Conservation (phyloP, 352 stramenopile species). For the Halophytophthora polymorphica region DNA sequence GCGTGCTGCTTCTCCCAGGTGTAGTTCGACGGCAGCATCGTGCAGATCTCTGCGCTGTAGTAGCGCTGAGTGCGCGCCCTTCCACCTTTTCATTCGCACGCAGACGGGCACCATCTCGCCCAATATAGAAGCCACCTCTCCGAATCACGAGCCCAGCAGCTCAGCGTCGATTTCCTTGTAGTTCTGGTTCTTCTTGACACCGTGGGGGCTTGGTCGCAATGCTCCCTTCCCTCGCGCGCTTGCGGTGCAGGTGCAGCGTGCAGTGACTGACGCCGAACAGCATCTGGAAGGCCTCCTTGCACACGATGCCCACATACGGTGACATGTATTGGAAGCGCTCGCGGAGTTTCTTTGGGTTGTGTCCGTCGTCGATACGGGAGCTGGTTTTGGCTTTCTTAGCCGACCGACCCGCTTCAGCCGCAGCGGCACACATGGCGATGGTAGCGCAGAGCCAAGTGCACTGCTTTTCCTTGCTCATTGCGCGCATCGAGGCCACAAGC, state of each 20-base stretch:
- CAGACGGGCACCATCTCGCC: slow-evolving; percentile 6
- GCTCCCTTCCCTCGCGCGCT: slow-evolving; percentile 3
- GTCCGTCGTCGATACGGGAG: too few species aligned
- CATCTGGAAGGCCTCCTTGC: not conserved
- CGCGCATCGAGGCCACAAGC: too few species aligned
- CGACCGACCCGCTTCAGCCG: too few species aligned
- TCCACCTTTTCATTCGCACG: slow-evolving; percentile 1
- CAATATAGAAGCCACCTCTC: not conserved
- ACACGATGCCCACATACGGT: not conserved
- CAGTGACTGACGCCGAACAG: slow-evolving; percentile 2
- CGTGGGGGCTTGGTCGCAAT: slow-evolving; percentile 1
- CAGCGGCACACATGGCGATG: too few species aligned
- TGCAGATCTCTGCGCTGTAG: slow-evolving; percentile 9
- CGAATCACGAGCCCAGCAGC: slow-evolving; percentile 3
- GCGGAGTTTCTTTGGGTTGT: too few species aligned
- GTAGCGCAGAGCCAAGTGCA: too few species aligned
- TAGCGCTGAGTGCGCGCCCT: not conserved
- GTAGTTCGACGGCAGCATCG: slow-evolving; percentile 2
- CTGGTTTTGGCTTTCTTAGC: too few species aligned
- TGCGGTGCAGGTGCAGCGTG: slow-evolving; percentile 4
- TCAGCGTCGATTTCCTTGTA: slow-evolving; percentile 2
- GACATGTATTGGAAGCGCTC: slow-evolving; percentile 1
- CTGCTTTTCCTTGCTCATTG: too few species aligned
- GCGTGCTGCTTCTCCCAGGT: slow-evolving; percentile 1
- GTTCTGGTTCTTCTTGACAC: slow-evolving; percentile 3